Conservation (phyloP, 495 filamentous ascomycete species). For the Xylona heveae region DNA sequence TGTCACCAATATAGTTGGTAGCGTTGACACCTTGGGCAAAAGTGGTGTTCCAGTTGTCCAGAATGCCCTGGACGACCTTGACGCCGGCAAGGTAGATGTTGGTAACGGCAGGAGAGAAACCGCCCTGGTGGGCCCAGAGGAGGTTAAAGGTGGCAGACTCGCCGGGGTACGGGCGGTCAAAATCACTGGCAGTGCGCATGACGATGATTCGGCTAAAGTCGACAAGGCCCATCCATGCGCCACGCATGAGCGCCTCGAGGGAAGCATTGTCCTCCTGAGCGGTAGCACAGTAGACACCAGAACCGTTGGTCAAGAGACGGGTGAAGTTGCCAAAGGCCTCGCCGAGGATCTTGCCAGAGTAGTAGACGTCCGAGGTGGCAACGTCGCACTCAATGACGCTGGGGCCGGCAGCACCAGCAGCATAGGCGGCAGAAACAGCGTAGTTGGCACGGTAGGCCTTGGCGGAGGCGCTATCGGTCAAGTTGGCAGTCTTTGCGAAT, state of each 20-base stretch:
- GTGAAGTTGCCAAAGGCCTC: slow-evolving; percentile 47
- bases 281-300: slow-evolving; percentile 43
- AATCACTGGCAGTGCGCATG: slow-evolving; percentile 54
- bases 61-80: slow-evolving; percentile 43
- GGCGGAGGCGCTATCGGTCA: slow-evolving; percentile 31
- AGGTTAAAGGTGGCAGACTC: slow-evolving; percentile 31
- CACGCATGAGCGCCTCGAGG: slow-evolving; percentile 44
- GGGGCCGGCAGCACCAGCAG: slow-evolving; percentile 28
- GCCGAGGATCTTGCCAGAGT: slow-evolving; percentile 34
- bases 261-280: slow-evolving; percentile 61
- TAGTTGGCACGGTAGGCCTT: slow-evolving; percentile 39
- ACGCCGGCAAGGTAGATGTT: slow-evolving; percentile 51
- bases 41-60: slow-evolving; percentile 32
- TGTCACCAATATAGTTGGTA: slow-evolving; percentile 51
- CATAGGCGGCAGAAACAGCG: slow-evolving; percentile 19
- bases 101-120: slow-evolving; percentile 22
- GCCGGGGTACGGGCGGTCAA: slow-evolving; percentile 44
- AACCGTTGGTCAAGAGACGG: slow-evolving; percentile 41
- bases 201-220: slow-evolving; percentile 50
- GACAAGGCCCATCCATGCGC: slow-evolving; percentile 26
- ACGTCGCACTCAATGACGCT: slow-evolving; percentile 43
- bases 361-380: slow-evolving; percentile 54
- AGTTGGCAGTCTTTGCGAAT: slow-evolving; percentile 30
- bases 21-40: slow-evolving; percentile 38
- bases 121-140: slow-evolving; percentile 33